Percentiles rank a stretch among this genome's conserved stretches.
Evolutionary conservation across 2,329 filamentous ascomycete species (phyloP).

Genomic region (Madurella mycetomatis): DNA sequence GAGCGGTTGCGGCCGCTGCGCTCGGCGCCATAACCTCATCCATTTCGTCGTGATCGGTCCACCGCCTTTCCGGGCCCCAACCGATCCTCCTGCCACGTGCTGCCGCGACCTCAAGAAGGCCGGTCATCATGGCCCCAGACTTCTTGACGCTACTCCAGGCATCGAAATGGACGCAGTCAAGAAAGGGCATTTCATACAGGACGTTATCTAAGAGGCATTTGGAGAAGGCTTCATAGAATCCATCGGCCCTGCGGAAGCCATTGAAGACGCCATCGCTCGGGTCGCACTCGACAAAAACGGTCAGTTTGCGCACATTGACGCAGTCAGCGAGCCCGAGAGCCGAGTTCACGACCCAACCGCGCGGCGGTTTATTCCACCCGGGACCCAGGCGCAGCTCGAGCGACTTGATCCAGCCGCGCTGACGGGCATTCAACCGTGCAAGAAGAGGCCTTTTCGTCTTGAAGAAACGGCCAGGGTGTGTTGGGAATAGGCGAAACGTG

Average conservation of each 20-base stretch:
- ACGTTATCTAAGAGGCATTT: conserved; percentile 53
- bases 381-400: conserved; percentile 69
- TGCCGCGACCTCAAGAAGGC: conserved; percentile 50
- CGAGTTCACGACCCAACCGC: conserved; percentile 64
- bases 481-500: conserved; percentile 63
- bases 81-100: conserved; percentile 49
- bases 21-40: conserved; percentile 27
- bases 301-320: conserved; percentile 53
- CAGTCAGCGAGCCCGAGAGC: conserved; percentile 62
- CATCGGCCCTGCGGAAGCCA: conserved; percentile 60
- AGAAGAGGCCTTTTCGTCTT: conserved; percentile 70
- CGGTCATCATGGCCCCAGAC: conserved; percentile 59
- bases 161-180: conserved; percentile 64
- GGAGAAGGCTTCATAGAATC: conserved; percentile 68
- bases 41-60: conserved; percentile 50
- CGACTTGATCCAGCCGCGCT: conserved; percentile 56
- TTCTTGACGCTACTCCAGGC: conserved; percentile 63
- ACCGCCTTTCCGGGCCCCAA: conserved; percentile 66
- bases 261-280: conserved; percentile 63
- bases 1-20: background rate
- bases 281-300: conserved; percentile 68
- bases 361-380: conserved; percentile 66
- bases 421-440: conserved; percentile 57
- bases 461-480: conserved; percentile 60
- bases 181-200: conserved; percentile 51